Evolutionary conservation across 352 stramenopile genomes (phyloP).

Genomic region (Globisporangium mamillatum): DNA sequence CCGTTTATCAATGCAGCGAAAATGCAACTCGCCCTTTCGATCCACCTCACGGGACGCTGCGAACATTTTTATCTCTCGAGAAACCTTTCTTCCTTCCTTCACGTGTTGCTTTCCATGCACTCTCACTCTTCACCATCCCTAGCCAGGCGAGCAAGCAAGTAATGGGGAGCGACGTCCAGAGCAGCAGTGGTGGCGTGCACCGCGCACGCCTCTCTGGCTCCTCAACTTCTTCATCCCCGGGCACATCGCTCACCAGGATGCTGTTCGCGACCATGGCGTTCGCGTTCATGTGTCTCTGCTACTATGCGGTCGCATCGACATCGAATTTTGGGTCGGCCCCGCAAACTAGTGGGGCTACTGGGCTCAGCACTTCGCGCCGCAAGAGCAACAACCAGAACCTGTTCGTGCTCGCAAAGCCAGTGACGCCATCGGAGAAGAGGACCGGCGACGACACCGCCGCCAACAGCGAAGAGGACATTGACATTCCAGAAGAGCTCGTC

Average conservation of each 20-base stretch:
- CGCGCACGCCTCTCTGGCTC: not conserved
- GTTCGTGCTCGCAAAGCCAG: conserved; percentile 7
- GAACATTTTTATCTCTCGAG: not conserved
- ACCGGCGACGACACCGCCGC: not conserved
- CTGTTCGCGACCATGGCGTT: conserved; percentile 9
- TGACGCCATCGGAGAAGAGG: not conserved
- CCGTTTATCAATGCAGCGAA: not conserved
- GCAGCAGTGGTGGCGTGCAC: not conserved
- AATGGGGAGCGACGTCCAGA: not conserved
- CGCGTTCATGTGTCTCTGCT: conserved; percentile 13
- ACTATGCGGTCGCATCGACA: conserved; percentile 6
- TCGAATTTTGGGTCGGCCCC: not conserved
- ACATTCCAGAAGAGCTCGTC: not conserved
- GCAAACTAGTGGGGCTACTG: not conserved
- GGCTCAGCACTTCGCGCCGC: not conserved
- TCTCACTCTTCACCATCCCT: not conserved
- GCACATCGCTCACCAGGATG: not conserved
- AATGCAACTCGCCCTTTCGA: not conserved
- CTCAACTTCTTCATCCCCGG: not conserved
- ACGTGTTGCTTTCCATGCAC: not conserved
- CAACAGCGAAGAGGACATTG: not conserved
- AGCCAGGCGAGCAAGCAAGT: not conserved
- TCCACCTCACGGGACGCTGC: not conserved
- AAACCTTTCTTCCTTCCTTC: not conserved
- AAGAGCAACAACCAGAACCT: conserved; percentile 7